Evolutionary conservation across 2,329 filamentous ascomycete species (phyloP).

Genomic region (Aspergillus texensis): DNA sequence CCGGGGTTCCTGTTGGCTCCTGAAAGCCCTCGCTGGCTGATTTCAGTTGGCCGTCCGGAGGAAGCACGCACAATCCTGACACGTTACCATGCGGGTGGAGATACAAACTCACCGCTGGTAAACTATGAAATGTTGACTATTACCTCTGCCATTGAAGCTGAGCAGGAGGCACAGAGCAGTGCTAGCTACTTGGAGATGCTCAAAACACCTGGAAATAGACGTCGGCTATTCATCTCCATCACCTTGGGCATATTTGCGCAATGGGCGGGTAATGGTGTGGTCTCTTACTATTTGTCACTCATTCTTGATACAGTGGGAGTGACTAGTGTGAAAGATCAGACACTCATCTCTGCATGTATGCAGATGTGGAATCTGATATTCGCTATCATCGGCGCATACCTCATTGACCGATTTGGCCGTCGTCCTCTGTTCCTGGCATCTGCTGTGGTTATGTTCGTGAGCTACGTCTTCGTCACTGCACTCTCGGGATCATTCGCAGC

Average conservation of each 20-base stretch:
- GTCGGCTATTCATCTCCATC: slow-evolving; percentile 18
- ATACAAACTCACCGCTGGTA: slow-evolving; percentile 20
- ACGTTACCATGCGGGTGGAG: slow-evolving; percentile 26
- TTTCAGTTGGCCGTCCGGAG: slow-evolving; percentile 19
- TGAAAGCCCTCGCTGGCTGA: slow-evolving; percentile 27
- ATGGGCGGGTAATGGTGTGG: slow-evolving; percentile 32
- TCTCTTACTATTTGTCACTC: slow-evolving; percentile 22
- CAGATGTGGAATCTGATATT: slow-evolving; percentile 30
- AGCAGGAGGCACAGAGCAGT: slow-evolving; percentile 16
- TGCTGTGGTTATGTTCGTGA: slow-evolving; percentile 23
- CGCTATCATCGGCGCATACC: slow-evolving; percentile 20
- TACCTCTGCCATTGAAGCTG: slow-evolving; percentile 16
- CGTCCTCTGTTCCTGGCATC: slow-evolving; percentile 24
- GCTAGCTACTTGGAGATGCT: slow-evolving; percentile 24
- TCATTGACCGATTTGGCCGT: slow-evolving; percentile 24
- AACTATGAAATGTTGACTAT: slow-evolving; percentile 24
- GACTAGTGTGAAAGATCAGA: slow-evolving; percentile 18
- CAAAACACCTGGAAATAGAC: slow-evolving; percentile 16
- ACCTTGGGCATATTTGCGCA: slow-evolving; percentile 20
- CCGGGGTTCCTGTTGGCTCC: slow-evolving; percentile 22
- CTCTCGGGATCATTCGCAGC: slow-evolving; percentile 26
- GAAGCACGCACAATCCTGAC: slow-evolving; percentile 21
- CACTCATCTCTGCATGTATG: slow-evolving; percentile 18
- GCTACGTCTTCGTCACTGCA: slow-evolving; percentile 24
- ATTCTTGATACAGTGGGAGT: slow-evolving; percentile 25